These are phyloP conservation scores for Talaromyces sp. DNA, from an alignment of 2,329 filamentous ascomycete genomes.

Conservation along the genomic window DNA sequence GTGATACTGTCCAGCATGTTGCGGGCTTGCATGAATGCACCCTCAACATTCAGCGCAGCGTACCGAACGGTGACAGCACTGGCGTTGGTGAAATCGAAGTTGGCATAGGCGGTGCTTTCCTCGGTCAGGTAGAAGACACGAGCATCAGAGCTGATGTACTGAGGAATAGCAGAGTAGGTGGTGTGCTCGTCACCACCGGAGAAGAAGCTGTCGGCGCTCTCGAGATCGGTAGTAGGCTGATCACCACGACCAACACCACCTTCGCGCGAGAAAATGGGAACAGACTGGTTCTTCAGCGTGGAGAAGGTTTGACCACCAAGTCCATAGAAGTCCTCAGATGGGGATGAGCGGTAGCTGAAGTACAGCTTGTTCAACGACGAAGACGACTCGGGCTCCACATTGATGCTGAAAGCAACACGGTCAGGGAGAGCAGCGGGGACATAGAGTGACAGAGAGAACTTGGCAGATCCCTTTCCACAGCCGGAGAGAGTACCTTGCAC, in stretches of 20 bases:
- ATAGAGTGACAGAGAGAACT: conserved; percentile 13
- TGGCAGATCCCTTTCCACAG: conserved; percentile 16
- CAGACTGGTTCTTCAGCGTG: conserved; percentile 28
- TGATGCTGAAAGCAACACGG: conserved; percentile 21
- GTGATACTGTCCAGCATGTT: conserved; percentile 36
- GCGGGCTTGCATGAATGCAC: conserved; percentile 25
- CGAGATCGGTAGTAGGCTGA: conserved; percentile 22
- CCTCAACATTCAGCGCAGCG: conserved; percentile 15
- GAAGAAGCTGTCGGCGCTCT: conserved; percentile 24
- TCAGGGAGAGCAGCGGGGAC: conserved; percentile 23
- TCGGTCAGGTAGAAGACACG: conserved; percentile 33
- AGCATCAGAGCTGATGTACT: conserved; percentile 36
- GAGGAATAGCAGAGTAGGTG: conserved; percentile 37
- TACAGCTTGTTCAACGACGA: conserved; percentile 18
- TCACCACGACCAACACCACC: conserved; percentile 30
- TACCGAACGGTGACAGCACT: conserved; percentile 25
- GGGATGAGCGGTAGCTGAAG: conserved; percentile 22
- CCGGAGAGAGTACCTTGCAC: conserved; percentile 19
- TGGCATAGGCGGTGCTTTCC: conserved; percentile 35
- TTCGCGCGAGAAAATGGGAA: conserved; percentile 29
- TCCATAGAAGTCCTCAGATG: conserved; percentile 29
- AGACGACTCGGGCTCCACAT: conserved; percentile 10
- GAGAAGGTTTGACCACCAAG: conserved; percentile 29
- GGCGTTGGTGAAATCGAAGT: conserved; percentile 32
- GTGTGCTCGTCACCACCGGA: conserved; percentile 36